Evolutionary conservation across 768 basidiomycete species (phyloP), one percentile per base, ranked within the genome.

Genomic region (Hypholoma fasciculare): DNA sequence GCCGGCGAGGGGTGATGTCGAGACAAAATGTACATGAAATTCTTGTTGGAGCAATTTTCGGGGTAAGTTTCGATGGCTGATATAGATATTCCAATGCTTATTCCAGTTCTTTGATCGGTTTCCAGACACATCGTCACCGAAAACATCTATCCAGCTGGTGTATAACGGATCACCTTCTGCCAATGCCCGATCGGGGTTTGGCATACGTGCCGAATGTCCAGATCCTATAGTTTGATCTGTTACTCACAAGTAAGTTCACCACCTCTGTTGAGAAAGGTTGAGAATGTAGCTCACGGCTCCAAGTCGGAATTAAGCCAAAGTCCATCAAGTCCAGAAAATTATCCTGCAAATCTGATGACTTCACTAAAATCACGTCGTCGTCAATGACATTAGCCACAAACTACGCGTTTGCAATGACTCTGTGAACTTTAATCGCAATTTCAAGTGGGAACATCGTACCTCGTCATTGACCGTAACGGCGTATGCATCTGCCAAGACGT

Each of bases 61-160:
- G 7, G 71, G 75, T 0, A 75, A 59, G 46, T 66, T 70, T 1
- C 59, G 46, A 40, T 74, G 66, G 0, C 60, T 62, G 36, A 69
- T 61, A 55, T 72, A 75, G 1, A 70, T 63, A 44, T 72, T 74
- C 2, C 57, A 61, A 34, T 76, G 75, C n/a, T 72, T 71, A 54
- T 78, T 76, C 56, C 69, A 75, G 14, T 67, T 38, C 49, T 61
- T 58, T 16, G 52, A 51, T n/a, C n/a, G 44, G 19, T 61, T 61
- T 12, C 61, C 61, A 36, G 61, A 61, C 7, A 61, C 57, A 46
- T 61, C 53, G 27, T 61, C 57, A 4, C 57, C 36, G n/a, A 38
- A 61, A 13, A 58, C 7, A 14, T 30, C 27, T 2, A 61, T 36
- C 43, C 54, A 57, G n/a, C 59, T 38, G 4, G 54, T 50, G 53